A percentile compares a stretch with the other conserved stretches of the same genome.
These are phyloP conservation scores for Lodderomyces orthopsilosis DNA, from an alignment of 1,139 yeast species.

Conservation along the genomic window DNA sequence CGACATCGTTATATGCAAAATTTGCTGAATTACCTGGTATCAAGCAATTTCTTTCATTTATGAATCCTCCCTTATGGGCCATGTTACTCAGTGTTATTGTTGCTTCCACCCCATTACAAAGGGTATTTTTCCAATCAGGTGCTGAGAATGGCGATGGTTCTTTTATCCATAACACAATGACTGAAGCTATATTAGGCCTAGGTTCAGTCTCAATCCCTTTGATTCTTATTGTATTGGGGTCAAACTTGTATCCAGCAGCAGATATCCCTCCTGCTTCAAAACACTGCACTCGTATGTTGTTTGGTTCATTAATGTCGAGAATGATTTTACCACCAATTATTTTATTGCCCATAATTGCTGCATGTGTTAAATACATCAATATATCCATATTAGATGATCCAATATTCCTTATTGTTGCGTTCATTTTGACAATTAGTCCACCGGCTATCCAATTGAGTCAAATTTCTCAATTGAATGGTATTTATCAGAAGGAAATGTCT, in stretches of 20 bases:
- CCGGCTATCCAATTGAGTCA: slow-evolving; percentile 85
- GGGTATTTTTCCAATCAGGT: slow-evolving; percentile 55
- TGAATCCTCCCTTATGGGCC: slow-evolving; percentile 96
- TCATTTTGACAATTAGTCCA: slow-evolving; percentile 72
- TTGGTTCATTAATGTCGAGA: slow-evolving; percentile 68
- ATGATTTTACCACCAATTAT: slow-evolving; percentile 74
- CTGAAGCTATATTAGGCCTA: slow-evolving; percentile 72
- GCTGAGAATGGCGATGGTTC: slow-evolving; percentile 16
- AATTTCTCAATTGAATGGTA: slow-evolving; percentile 72
- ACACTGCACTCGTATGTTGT: slow-evolving; percentile 55
- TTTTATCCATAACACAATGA: slow-evolving; percentile 73
- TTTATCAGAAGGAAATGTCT: slow-evolving; percentile 80
- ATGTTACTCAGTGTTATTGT: slow-evolving; percentile 82
- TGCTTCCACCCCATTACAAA: slow-evolving; percentile 77
- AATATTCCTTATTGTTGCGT: slow-evolving; percentile 72
- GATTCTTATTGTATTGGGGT: slow-evolving; percentile 69
- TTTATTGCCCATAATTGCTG: slow-evolving; percentile 65
- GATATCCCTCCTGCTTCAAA: slow-evolving; percentile 66
- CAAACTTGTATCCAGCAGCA: slow-evolving; percentile 65
- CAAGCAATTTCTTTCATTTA: slow-evolving; percentile 41
- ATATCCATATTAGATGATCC: slow-evolving; percentile 81
- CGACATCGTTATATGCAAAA: background rate
- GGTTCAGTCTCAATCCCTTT: slow-evolving; percentile 90
- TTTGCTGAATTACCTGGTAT: slow-evolving; percentile 15
- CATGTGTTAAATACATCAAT: slow-evolving; percentile 60